These are phyloP conservation scores for Chaetomiaceae sp. DNA, from an alignment of 2,329 filamentous ascomycete species.

Conservation along the genomic window DNA sequence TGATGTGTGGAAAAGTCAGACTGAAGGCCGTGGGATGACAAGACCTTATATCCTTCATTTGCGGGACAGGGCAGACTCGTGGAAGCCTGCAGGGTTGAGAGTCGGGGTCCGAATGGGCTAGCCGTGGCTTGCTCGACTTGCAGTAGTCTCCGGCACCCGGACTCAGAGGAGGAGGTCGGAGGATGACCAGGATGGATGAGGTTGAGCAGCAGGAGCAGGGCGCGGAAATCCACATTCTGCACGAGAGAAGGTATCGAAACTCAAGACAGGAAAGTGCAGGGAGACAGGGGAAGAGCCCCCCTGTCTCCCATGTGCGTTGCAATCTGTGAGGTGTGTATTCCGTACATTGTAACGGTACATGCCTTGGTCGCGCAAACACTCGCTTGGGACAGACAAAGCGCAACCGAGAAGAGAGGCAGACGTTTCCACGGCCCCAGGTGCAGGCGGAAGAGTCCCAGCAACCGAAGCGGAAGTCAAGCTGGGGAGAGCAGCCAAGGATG, in stretches of 20 bases:
- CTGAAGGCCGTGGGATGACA: constrained; percentile 13
- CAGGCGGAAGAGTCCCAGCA: constrained; percentile 1
- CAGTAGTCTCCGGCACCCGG: constrained; percentile 12
- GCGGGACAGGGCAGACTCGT: constrained; percentile 6
- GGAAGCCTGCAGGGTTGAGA: constrained; percentile 8
- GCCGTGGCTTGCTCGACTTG: constrained; percentile 12
- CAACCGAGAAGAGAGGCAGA: not conserved
- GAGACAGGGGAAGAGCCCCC: not conserved
- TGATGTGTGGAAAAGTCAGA: constrained; percentile 7
- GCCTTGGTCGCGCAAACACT: not conserved
- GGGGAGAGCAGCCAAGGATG: constrained; percentile 2
- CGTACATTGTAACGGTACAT: constrained; percentile 1
- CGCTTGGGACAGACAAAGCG: constrained; percentile 7
- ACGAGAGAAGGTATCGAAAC: not conserved
- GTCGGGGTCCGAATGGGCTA: constrained; percentile 2
- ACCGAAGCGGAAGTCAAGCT: not conserved
- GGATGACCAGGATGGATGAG: constrained; percentile 11
- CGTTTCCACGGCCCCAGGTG: constrained; percentile 5
- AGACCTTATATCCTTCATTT: constrained; percentile 16
- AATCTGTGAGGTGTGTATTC: too few species aligned
- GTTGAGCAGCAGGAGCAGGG: constrained; percentile 15
- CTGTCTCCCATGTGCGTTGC: not conserved
- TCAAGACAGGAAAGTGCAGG: constrained; percentile 2
- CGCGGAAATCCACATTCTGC: constrained; percentile 3
- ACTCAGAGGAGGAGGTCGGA: constrained; percentile 8